Evolutionary conservation across 202 grass and related monocot species (phyloP), one percentile per base, ranked within the genome.

Genomic region (Tripidium arundinaceum): DNA sequence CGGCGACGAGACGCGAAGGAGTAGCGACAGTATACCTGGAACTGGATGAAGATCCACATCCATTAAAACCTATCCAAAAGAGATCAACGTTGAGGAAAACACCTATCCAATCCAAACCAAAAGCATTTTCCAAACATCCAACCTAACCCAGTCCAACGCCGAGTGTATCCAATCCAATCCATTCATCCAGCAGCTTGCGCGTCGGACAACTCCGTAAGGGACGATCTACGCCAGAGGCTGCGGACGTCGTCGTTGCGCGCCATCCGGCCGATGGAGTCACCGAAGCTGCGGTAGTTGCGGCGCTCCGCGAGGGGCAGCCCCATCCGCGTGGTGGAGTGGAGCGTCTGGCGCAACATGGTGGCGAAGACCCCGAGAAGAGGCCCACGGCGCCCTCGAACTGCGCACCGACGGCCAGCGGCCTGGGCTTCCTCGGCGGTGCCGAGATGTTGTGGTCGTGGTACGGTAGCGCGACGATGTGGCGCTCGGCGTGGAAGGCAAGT

Each of bases 291-390:
- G 91, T 97, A 97, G 89, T 92, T 94, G 3, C 94, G 77, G 62
- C 94, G 91, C 12, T 97, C 94, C 0, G 94, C 94, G 2, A 81
- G 54, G 1, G 94, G 94, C 6, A 97, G 90, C 26, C 97, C 97
- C 97, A 99, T 96, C 27, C 97, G 84, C 38, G 97, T 99, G 65
- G 97, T 99, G 46, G 97, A 99, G 79, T 99, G 96, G 74, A 99
- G 97, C 75, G 90, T 93, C 87, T 99, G 97, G 45, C 97, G 97
- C 16, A 96, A 90, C 11, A 99, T 68, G 19, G 97, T 93, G 6
- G 97, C 97, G 11, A 93, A 99, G 13, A 99, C 75, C 0, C 97
- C 19, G 93, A 99, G 78, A 96, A 99, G 54, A 99, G 90, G 9
- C 79, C 92, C 0, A 85, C 83, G 1, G 90, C 70, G 65, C 97